Conservation (phyloP, 2,329 filamentous ascomycete genomes). For the Pestalotiopsis sp. region DNA sequence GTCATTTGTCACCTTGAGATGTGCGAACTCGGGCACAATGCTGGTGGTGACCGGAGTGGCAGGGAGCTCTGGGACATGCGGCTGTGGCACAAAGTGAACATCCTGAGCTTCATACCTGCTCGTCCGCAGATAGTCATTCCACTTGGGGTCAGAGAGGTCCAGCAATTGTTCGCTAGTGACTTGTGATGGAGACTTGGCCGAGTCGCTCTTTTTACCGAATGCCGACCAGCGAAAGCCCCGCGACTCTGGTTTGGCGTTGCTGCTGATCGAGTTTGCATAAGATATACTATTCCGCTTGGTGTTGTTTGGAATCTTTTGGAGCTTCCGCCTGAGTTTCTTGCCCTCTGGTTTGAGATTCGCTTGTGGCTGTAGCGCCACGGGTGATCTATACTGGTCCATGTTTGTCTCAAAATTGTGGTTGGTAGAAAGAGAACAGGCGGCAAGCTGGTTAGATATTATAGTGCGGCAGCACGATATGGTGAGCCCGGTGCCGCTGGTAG, state of each 20-base stretch:
- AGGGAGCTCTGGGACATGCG: conserved; percentile 15
- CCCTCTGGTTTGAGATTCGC: conserved; percentile 25
- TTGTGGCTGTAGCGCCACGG: not conserved
- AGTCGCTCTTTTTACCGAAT: conserved; percentile 16
- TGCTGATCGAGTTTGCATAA: conserved; percentile 19
- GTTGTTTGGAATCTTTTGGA: conserved; percentile 30
- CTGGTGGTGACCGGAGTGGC: conserved; percentile 11
- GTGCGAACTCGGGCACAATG: conserved; percentile 30
- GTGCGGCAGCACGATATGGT: not conserved
- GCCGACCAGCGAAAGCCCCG: conserved; percentile 8
- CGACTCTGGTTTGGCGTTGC: not conserved
- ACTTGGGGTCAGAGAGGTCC: conserved; percentile 27
- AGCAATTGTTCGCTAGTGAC: conserved; percentile 16
- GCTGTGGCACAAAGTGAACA: conserved; percentile 16
- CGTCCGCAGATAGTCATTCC: conserved; percentile 31
- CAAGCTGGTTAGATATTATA: not conserved
- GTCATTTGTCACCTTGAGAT: conserved; percentile 35
- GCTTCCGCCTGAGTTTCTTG: conserved; percentile 33
- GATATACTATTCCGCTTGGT: conserved; percentile 20
- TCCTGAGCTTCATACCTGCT: conserved; percentile 25
- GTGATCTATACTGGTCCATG: conserved; percentile 10
- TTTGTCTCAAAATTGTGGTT: not conserved
- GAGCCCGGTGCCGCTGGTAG: not conserved
- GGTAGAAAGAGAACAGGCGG: not conserved
- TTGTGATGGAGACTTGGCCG: conserved; percentile 9